Conservation (phyloP, 441 rosid species). For the Populus hybrid region DNA sequence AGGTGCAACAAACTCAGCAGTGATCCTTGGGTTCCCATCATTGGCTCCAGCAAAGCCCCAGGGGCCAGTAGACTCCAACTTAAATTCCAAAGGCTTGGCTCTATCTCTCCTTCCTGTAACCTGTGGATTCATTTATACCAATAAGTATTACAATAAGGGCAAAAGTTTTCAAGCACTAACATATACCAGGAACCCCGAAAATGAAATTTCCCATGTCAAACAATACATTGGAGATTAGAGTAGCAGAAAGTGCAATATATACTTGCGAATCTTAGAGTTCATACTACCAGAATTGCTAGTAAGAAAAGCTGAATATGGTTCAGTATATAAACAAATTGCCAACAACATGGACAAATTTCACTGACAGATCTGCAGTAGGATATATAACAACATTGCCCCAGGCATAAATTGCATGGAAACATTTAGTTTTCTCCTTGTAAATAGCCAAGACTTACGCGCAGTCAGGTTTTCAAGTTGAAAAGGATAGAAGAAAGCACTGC, state of each 20-base stretch:
- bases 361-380: background rate
- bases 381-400: background rate
- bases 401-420: background rate
- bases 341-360: background rate
- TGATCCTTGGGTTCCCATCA: slow-evolving; percentile 81
- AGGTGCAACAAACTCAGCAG: slow-evolving; percentile 81
- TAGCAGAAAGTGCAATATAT: background rate
- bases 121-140: slow-evolving; percentile 33
- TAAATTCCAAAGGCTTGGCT: slow-evolving; percentile 88
- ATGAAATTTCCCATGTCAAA: background rate
- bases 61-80: slow-evolving; percentile 74
- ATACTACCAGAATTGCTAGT: background rate
- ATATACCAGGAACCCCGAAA: background rate
- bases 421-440: background rate
- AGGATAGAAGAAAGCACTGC: background rate
- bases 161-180: background rate
- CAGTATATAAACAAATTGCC: background rate
- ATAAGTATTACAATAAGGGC: background rate
- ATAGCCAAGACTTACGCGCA: background rate
- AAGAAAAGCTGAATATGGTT: background rate
- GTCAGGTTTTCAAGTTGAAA: background rate
- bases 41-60: slow-evolving; percentile 94
- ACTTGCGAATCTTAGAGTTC: background rate
- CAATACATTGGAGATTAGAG: background rate
- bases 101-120: slow-evolving; percentile 98